A percentile compares a stretch with the other conserved stretches of the same genome.
These are phyloP conservation scores for Aotearoamyces nothofagi DNA, from an alignment of 2,329 filamentous ascomycete genomes.

Conservation along the genomic window DNA sequence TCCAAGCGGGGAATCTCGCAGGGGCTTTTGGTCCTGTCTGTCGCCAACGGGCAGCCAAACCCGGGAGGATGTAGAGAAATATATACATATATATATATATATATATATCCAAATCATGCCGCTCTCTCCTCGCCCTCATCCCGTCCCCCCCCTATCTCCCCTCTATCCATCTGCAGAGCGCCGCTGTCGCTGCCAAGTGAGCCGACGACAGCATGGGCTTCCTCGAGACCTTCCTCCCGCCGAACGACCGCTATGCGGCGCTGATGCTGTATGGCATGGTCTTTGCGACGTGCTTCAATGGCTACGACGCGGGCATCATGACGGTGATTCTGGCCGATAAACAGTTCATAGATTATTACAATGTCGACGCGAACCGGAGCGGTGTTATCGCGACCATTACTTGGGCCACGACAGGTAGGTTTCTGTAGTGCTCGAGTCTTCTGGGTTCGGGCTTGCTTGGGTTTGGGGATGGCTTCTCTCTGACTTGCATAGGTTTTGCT, in stretches of 20 bases:
- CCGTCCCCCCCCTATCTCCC: too few species aligned
- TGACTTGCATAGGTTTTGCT: conserved; percentile 17
- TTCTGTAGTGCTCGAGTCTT: not conserved
- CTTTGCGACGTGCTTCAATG: conserved; percentile 25
- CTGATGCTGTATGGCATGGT: conserved; percentile 23
- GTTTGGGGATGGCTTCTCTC: not conserved
- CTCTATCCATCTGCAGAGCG: too few species aligned
- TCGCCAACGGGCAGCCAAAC: too few species aligned
- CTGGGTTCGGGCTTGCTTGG: not conserved
- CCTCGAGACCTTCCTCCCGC: conserved; percentile 21
- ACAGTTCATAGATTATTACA: conserved; percentile 25
- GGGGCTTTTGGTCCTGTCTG: too few species aligned
- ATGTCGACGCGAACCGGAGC: conserved; percentile 19
- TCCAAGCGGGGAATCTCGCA: too few species aligned
- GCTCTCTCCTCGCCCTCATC: too few species aligned
- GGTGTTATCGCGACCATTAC: conserved; percentile 25
- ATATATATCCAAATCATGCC: too few species aligned
- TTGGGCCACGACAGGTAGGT: conserved; percentile 24
- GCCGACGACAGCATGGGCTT: conserved; percentile 18
- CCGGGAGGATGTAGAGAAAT: too few species aligned
- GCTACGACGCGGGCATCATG: conserved; percentile 27
- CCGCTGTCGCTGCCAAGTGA: not conserved
- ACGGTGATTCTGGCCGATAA: conserved; percentile 27
- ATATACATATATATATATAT: too few species aligned
- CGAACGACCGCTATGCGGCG: conserved; percentile 23